Evolutionary conservation across 2,329 filamentous ascomycete genomes (phyloP), one percentile per base, ranked within the genome.

Genomic region (Neoascochyta sp.): DNA sequence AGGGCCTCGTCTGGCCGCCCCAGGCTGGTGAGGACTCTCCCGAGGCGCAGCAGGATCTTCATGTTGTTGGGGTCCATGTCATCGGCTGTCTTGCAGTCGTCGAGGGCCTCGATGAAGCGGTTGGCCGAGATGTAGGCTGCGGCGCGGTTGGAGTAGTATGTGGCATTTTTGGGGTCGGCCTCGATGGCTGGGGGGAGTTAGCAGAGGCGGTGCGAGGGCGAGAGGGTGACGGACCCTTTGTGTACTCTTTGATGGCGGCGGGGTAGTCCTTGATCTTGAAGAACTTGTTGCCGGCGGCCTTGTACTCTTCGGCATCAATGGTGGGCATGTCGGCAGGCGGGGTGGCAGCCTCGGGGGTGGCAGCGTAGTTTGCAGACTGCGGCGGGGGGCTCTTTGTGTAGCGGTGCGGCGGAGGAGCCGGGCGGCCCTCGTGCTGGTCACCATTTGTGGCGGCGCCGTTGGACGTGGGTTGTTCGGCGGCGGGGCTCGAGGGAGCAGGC

Each of bases 181-280:
- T 92, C 84, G 54, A 98, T 84, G 40, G 92, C 92, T 95, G 59
- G 34, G 35, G 37, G 14, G 34, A 36, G 45, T 59, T 52, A 59
- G 50, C 48, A 13, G 26, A 8, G 9, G 10, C n/a, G n/a, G n/a
- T n/a, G n/a, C n/a, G n/a, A 14, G 26, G 26, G 8, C 25, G 14
- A n/a, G 17, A 14, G 6, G 34, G 23, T 32, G 62, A 59, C 72
- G 37, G 72, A 95, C 90, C 90, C 78, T 94, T 95, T 49, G 85
- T 86, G 64, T 96, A 98, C 64, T 95, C 87, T 48, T 85, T 77
- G 60, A 96, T 89, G 14, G 92, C 90, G 58, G 84, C 83, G 39
- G 74, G 69, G 63, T 90, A 98, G 56, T 95, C 86, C 60, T 83
- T 86, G 43, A 89, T 86, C 71, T 95, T 96, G 76, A 95, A 98